These are phyloP conservation scores for Pseudonitzschia pungens DNA, from an alignment of 108 stramenopile species.

Conservation along the genomic window DNA sequence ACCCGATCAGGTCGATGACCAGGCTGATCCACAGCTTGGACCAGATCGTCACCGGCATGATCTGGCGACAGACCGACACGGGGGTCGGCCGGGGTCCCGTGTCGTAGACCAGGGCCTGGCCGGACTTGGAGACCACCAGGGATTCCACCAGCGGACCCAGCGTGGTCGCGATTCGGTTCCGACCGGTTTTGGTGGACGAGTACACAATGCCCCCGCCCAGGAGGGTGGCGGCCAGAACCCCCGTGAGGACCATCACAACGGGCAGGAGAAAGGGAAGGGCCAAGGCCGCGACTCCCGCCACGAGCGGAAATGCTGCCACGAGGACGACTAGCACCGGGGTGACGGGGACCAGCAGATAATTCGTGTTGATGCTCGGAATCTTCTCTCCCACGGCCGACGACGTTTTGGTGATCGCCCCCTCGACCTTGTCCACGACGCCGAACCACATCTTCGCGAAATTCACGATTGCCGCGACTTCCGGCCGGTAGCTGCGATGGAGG, in stretches of 20 bases:
- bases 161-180: slow-evolving; percentile 39
- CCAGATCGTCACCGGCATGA: slow-evolving; percentile 67
- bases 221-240: not conserved
- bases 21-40: slow-evolving; percentile 64
- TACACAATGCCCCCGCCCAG: slow-evolving; percentile 43
- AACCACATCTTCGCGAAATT: slow-evolving; percentile 64
- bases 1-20: slow-evolving; percentile 80
- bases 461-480: slow-evolving; percentile 68
- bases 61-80: slow-evolving; percentile 45
- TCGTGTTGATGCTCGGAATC: slow-evolving; percentile 29
- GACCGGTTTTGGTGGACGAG: slow-evolving; percentile 56
- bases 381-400: slow-evolving; percentile 13
- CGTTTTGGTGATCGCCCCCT: slow-evolving; percentile 28
- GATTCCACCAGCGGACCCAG: slow-evolving; percentile 50
- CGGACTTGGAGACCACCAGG: slow-evolving; percentile 51
- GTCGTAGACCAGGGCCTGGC: slow-evolving; percentile 73
- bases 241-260: slow-evolving; percentile 26
- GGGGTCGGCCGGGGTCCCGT: slow-evolving; percentile 82
- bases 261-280: slow-evolving; percentile 79
- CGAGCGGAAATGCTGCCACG: slow-evolving; percentile 54
- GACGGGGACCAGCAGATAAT: slow-evolving; percentile 53
- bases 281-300: slow-evolving; percentile 54
- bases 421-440: slow-evolving; percentile 49
- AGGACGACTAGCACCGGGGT: slow-evolving; percentile 56
- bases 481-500: slow-evolving; percentile 42